phyloP scores from a whole-genome alignment of 768 basidiomycete genomes.

The Suillus fuscotomentosus region DNA sequence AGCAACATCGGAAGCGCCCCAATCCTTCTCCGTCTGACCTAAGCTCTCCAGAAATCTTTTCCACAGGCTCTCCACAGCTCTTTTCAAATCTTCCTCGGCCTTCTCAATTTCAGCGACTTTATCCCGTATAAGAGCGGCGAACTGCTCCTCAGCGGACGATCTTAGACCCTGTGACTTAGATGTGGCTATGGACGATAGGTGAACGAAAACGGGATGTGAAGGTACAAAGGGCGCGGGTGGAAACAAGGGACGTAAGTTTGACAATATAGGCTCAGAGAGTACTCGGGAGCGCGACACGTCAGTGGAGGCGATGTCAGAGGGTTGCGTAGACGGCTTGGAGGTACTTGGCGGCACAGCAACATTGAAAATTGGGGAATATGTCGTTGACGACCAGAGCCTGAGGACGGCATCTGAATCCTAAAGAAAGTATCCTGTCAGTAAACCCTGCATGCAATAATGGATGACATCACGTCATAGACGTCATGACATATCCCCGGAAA shows the following conservation, averaged over 20 bases:
- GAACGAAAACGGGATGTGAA: constrained; percentile 66
- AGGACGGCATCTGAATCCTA: constrained; percentile 27
- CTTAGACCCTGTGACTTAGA: constrained; percentile 55
- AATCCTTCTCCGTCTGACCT: constrained; percentile 41
- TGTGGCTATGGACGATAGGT: constrained; percentile 58
- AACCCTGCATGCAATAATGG: not conserved
- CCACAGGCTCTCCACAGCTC: constrained; percentile 66
- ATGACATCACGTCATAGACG: constrained; percentile 3
- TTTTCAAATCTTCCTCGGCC: constrained; percentile 51
- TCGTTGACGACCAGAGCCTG: constrained; percentile 34
- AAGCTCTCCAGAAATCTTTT: constrained; percentile 50
- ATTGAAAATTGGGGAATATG: constrained; percentile 46
- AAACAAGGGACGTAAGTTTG: constrained; percentile 59
- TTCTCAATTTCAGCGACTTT: constrained; percentile 57
- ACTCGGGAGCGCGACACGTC: constrained; percentile 22
- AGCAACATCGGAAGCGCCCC: constrained; percentile 18
- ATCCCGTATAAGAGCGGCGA: constrained; percentile 49
- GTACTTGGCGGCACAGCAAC: constrained; percentile 38
- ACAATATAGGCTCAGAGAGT: constrained; percentile 40
- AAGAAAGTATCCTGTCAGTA: constrained; percentile 10
- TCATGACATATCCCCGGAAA: not conserved
- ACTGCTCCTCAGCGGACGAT: constrained; percentile 54
- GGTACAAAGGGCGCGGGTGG: constrained; percentile 77
- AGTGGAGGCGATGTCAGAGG: constrained; percentile 26
- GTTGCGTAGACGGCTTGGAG: constrained; percentile 26